Conservation (phyloP, 305 asterid genomes). For the Lippia alba region DNA sequence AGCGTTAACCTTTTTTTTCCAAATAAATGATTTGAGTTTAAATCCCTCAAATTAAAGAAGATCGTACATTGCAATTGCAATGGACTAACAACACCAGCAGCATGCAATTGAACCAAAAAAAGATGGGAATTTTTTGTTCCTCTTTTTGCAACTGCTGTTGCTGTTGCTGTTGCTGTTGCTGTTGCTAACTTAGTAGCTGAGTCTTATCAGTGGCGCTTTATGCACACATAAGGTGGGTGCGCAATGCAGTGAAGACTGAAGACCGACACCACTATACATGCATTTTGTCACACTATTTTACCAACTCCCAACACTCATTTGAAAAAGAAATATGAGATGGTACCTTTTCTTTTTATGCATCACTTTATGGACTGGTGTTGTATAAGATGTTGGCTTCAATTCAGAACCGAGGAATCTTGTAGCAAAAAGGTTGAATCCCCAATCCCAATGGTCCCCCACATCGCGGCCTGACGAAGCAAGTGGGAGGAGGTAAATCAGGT, state of each 20-base stretch:
- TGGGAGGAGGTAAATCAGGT: no score
- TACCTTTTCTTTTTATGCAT: conserved; percentile 2
- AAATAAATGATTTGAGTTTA: no score
- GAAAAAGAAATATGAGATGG: conserved; percentile 1
- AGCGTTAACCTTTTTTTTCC: no score
- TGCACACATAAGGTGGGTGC: neutral
- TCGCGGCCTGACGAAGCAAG: no score
- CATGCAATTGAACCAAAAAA: conserved; percentile 4
- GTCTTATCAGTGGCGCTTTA: conserved; percentile 1
- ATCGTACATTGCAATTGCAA: neutral
- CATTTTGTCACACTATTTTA: neutral
- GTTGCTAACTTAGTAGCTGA: neutral
- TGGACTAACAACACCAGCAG: neutral
- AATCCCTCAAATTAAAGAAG: no score
- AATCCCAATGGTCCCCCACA: no score
- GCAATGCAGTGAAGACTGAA: neutral
- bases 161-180: no score
- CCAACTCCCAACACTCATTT: neutral
- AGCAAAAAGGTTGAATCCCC: no score
- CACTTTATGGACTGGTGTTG: conserved; percentile 4
- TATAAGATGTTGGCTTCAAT: neutral
- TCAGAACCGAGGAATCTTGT: conserved; percentile 12
- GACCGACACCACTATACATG: neutral
- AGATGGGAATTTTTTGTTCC: neutral
- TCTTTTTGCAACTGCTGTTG: neutral